Evolutionary conservation across 169 alveolate species (phyloP).

Genomic region (Eimeria sp.): DNA sequence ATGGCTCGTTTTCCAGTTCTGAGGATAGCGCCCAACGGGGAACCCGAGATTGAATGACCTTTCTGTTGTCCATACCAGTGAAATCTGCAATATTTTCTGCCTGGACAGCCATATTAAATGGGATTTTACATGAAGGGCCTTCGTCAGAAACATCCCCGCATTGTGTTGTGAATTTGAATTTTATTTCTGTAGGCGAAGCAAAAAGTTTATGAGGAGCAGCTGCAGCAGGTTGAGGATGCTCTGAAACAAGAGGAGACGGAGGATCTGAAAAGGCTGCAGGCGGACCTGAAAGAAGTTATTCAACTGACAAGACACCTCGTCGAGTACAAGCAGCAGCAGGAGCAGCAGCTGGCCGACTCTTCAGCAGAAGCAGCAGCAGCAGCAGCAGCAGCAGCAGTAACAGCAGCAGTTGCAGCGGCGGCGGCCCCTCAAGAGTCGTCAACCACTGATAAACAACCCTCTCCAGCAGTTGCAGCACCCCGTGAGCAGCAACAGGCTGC

Average conservation of each 20-base stretch:
- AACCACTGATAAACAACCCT: not conserved
- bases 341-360: constrained; percentile 48
- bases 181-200: constrained; percentile 77
- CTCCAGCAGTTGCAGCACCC: constrained; percentile 30
- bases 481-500: constrained; percentile 49
- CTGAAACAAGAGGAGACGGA: constrained; percentile 82
- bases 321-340: constrained; percentile 73
- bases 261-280: constrained; percentile 67
- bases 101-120: not conserved
- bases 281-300: constrained; percentile 80
- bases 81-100: not conserved
- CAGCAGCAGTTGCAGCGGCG: not conserved
- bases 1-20: not conserved
- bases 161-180: not conserved
- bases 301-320: constrained; percentile 80
- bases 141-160: not conserved
- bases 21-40: not conserved
- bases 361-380: constrained; percentile 42
- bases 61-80: not conserved
- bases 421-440: not conserved
- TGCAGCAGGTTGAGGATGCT: constrained; percentile 83
- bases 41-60: not conserved
- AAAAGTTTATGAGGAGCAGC: constrained; percentile 82
- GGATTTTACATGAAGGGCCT: not conserved
- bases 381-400: constrained; percentile 40